These are phyloP conservation scores for Inga leiocalycina DNA, from an alignment of 306 rosid genomes.

Conservation along the genomic window DNA sequence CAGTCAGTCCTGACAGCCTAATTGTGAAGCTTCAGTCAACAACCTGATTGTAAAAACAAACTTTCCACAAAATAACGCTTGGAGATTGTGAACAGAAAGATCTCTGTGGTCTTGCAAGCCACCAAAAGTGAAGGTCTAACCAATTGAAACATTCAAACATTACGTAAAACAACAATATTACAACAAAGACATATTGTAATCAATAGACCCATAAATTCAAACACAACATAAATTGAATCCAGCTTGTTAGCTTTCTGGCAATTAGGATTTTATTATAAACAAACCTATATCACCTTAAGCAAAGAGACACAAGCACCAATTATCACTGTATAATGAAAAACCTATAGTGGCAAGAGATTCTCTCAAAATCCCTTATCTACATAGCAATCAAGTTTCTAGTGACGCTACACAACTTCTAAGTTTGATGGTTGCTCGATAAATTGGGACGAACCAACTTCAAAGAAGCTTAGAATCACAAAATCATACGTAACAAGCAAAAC, in stretches of 20 bases:
- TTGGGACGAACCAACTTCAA: conserved; percentile 22
- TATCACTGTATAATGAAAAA: background rate
- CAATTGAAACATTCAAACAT: background rate
- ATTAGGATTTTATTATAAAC: background rate
- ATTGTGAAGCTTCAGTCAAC: background rate
- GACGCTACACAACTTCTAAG: background rate
- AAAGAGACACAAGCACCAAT: background rate
- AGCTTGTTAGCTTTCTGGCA: background rate
- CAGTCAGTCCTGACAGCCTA: conserved; percentile 9
- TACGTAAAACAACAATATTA: background rate
- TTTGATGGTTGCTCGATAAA: conserved; percentile 6
- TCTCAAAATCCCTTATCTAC: conserved; percentile 14
- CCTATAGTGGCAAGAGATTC: background rate
- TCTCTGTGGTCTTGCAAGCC: conserved; percentile 18
- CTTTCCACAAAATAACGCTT: background rate
- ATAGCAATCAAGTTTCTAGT: background rate
- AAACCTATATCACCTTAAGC: background rate
- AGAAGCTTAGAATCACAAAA: conserved; percentile 19
- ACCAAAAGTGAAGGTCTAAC: background rate
- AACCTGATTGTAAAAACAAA: background rate
- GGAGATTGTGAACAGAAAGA: background rate
- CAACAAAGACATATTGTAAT: background rate
- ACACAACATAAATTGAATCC: background rate
- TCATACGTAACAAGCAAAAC: background rate
- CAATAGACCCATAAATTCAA: background rate